A percentile compares a stretch with the other conserved stretches of the same genome.
Evolutionary conservation across 768 basidiomycete species (phyloP).

Genomic region (Mycena alexandri): DNA sequence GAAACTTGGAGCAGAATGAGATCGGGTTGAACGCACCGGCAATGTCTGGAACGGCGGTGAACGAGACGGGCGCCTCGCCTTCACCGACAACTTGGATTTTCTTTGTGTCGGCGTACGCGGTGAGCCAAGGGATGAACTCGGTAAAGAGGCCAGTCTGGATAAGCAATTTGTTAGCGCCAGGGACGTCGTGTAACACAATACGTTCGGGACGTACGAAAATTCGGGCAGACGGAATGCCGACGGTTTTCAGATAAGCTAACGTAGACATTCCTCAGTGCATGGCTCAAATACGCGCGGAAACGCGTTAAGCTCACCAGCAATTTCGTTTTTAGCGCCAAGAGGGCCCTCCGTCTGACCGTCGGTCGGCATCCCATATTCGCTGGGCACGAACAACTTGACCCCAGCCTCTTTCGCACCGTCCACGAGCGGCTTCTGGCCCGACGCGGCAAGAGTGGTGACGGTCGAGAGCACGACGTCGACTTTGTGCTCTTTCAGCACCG

Average conservation of each 20-base stretch:
- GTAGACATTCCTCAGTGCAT: too few species aligned
- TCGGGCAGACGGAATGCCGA: slow-evolving; percentile 46
- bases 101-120: slow-evolving; percentile 42
- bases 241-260: slow-evolving; percentile 45
- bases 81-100: slow-evolving; percentile 47
- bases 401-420: slow-evolving; percentile 52
- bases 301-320: slow-evolving; percentile 41
- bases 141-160: slow-evolving; percentile 46
- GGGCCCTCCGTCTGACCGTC: slow-evolving; percentile 24
- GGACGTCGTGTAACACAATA: too few species aligned
- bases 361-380: slow-evolving; percentile 53
- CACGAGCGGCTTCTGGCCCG: slow-evolving; percentile 44
- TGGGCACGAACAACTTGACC: slow-evolving; percentile 55
- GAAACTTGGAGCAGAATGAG: too few species aligned
- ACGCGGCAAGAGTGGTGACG: slow-evolving; percentile 41
- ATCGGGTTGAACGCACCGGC: slow-evolving; percentile 41
- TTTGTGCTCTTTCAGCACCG: slow-evolving; percentile 44
- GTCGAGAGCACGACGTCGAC: slow-evolving; percentile 52
- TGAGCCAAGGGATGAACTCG: slow-evolving; percentile 40
- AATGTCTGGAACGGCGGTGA: slow-evolving; percentile 42
- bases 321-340: slow-evolving; percentile 41
- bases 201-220: slow-evolving; percentile 44
- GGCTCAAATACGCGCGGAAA: too few species aligned
- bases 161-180: background rate
- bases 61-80: slow-evolving; percentile 40